These are phyloP conservation scores for Trypanosoma grayi DNA, from an alignment of 208 protist genomes.

Conservation along the genomic window DNA sequence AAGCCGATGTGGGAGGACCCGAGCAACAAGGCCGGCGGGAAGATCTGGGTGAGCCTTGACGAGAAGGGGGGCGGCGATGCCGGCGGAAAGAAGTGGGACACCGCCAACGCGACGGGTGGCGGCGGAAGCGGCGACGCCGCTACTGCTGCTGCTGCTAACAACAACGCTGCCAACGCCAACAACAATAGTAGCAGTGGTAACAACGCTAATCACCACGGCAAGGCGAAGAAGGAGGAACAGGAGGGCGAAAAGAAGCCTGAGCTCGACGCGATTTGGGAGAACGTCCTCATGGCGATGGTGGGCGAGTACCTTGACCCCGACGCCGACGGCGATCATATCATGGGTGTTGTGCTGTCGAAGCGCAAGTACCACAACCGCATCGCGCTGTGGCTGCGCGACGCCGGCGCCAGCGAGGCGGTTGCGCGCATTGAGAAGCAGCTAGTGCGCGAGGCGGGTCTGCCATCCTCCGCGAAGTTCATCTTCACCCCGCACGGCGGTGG, in stretches of 20 bases:
- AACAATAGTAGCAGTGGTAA: constrained; percentile 25
- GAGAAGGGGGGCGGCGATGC: constrained; percentile 13
- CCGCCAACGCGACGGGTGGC: too few species aligned
- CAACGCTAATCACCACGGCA: constrained; percentile 6
- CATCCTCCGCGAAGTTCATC: constrained; percentile 32
- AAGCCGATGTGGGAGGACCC: constrained; percentile 92
- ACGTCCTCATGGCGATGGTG: constrained; percentile 74
- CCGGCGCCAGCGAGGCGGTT: constrained; percentile 41
- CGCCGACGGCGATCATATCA: constrained; percentile 44
- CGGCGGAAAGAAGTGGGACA: constrained; percentile 8
- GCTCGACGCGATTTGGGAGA: constrained; percentile 74
- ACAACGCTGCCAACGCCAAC: constrained; percentile 12
- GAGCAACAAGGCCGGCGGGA: constrained; percentile 83
- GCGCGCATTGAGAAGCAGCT: constrained; percentile 46
- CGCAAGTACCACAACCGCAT: constrained; percentile 80
- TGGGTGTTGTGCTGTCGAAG: constrained; percentile 71
- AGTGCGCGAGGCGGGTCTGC: constrained; percentile 39
- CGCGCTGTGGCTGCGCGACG: constrained; percentile 70
- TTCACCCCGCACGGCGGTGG: constrained; percentile 68
- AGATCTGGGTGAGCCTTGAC: constrained; percentile 67
- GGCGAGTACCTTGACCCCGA: constrained; percentile 69
- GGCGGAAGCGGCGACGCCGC: not conserved
- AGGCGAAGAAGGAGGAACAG: constrained; percentile 13
- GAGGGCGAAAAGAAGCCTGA: constrained; percentile 36
- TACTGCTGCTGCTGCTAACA: constrained; percentile 19